A percentile compares a stretch with the other conserved stretches of the same genome.
phyloP scores from a whole-genome alignment of 2,329 filamentous ascomycete genomes.

The Cryphonectria parasitica region DNA sequence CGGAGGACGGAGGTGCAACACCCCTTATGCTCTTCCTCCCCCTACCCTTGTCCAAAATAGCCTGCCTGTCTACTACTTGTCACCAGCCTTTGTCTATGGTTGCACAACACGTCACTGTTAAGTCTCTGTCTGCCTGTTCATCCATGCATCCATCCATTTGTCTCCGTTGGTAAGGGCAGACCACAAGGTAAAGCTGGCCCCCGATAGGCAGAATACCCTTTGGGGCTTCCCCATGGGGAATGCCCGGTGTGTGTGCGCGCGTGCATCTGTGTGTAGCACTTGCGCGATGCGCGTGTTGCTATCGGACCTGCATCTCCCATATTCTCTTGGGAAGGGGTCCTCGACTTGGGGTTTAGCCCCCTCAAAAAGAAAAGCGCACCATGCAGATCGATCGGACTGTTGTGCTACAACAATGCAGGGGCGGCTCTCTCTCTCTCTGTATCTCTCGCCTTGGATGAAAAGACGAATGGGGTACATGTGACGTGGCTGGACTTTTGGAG shows the following conservation, averaged over 20 bases:
- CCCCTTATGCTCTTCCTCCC: no score
- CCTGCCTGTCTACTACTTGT: no score
- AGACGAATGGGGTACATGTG: slow-evolving; percentile 16
- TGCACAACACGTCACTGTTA: no score
- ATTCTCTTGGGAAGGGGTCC: background rate
- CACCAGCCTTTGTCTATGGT: background rate
- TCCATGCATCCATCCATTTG: no score
- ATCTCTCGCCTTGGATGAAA: no score
- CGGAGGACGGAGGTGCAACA: no score
- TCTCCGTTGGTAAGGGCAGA: background rate
- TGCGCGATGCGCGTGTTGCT: slow-evolving; percentile 4
- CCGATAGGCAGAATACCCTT: background rate
- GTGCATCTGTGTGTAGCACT: background rate
- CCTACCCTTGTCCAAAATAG: no score
- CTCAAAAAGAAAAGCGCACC: background rate
- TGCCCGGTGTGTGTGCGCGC: background rate
- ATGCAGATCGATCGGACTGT: slow-evolving; percentile 1
- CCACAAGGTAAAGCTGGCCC: background rate
- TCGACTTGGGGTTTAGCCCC: background rate
- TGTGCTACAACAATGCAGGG: background rate
- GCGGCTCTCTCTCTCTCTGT: background rate
- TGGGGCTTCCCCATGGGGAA: slow-evolving; percentile 20
- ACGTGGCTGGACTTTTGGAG: slow-evolving; percentile 17
- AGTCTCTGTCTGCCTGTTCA: background rate
- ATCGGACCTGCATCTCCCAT: slow-evolving; percentile 28